A percentile compares a stretch with the other conserved stretches of the same genome.
Evolutionary conservation across 768 basidiomycete genomes (phyloP).

Genomic region (Tricholoma terreum): DNA sequence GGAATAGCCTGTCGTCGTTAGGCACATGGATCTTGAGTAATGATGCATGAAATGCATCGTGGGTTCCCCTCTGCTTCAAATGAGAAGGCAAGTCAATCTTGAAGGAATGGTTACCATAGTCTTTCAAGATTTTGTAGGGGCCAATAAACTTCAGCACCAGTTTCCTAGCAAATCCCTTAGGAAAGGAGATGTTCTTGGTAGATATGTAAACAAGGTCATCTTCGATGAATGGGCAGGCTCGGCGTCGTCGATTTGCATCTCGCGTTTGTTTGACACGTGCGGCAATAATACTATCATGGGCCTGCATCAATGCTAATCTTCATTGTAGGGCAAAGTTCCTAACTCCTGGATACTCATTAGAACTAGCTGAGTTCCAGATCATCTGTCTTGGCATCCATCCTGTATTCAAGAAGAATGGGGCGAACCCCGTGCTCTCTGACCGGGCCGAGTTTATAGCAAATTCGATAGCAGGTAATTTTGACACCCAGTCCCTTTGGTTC

Average conservation of each 20-base stretch:
- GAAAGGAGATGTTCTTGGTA: constrained; percentile 1
- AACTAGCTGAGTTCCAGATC: constrained; percentile 9
- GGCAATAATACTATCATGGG: constrained; percentile 22
- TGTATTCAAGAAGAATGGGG: too few species aligned
- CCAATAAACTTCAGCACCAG: not conserved
- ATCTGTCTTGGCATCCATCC: constrained; percentile 17
- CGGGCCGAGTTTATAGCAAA: too few species aligned
- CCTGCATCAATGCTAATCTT: constrained; percentile 15
- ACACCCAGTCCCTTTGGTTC: constrained; percentile 27
- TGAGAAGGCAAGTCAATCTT: not conserved
- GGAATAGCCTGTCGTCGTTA: constrained; percentile 37
- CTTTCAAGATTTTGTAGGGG: not conserved
- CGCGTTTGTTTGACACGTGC: constrained; percentile 3
- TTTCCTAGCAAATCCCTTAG: not conserved
- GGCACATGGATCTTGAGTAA: constrained; percentile 17
- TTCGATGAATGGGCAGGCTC: not conserved
- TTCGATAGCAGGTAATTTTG: constrained; percentile 24
- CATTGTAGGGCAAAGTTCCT: constrained; percentile 20
- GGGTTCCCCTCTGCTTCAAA: not conserved
- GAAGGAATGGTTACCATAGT: not conserved
- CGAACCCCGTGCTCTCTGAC: constrained; percentile 30
- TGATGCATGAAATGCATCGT: constrained; percentile 1
- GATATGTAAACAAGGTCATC: not conserved
- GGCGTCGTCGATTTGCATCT: not conserved
- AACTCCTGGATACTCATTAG: constrained; percentile 20